Conservation (phyloP, 176 grass and related monocot genomes). For the Juncus effusus region DNA sequence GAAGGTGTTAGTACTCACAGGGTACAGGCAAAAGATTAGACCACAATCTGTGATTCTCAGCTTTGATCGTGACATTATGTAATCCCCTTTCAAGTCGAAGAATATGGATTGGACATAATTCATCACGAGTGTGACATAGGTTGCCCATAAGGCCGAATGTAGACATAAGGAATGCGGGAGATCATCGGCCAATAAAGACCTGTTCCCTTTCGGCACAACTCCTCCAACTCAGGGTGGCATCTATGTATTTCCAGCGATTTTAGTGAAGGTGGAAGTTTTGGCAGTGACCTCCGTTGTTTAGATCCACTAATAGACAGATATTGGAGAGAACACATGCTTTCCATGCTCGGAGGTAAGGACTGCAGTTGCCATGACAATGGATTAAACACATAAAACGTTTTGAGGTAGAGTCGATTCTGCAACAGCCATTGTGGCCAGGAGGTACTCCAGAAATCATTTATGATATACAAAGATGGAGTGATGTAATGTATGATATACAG, state of each 20-base stretch:
- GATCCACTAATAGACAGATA: background rate
- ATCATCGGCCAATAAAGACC: too few species aligned
- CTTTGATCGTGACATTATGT: too few species aligned
- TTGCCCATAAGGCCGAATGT: background rate
- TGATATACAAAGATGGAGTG: too few species aligned
- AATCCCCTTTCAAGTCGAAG: too few species aligned
- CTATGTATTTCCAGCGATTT: background rate
- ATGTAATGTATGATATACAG: too few species aligned
- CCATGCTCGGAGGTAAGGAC: background rate
- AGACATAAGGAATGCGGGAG: too few species aligned
- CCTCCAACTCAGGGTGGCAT: constrained; percentile 7
- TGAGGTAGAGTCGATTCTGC: constrained; percentile 12
- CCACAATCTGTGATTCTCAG: too few species aligned
- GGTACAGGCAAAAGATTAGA: too few species aligned
- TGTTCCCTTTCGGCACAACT: background rate
- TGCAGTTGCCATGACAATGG: constrained; percentile 3
- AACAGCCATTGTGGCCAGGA: constrained; percentile 17
- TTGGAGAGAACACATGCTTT: constrained; percentile 4
- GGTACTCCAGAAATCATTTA: background rate
- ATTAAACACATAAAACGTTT: background rate
- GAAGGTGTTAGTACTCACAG: too few species aligned
- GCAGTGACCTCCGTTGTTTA: background rate
- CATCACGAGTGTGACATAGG: background rate
- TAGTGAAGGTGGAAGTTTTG: constrained; percentile 11
- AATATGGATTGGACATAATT: too few species aligned